Evolutionary conservation across 768 basidiomycete species (phyloP), one percentile per base, ranked within the genome.

Genomic region (Kwoniella europaea): DNA sequence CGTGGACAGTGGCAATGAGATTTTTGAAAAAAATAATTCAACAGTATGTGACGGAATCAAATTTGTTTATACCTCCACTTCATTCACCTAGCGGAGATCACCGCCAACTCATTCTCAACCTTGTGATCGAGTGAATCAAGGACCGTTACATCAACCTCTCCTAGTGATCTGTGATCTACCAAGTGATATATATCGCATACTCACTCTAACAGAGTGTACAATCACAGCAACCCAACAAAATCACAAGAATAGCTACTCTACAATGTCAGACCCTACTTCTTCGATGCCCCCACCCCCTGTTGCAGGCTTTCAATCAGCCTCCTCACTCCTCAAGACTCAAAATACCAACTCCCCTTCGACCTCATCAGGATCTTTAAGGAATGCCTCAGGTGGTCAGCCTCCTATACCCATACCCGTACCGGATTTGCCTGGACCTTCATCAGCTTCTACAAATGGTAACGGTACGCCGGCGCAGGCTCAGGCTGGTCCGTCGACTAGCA

Each of bases 361-460:
- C 10, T 35, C 68, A 16, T 43, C 60, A n/a, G 20, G 50, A 43
- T 71, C 70, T 1, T 43, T 62, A n/a, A 52, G 74, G 12, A 69
- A 75, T 60, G 74, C 74, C 2, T 60, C 71, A 22, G 71, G 71
- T 20, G 71, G 69, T 22, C 57, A 46, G 56, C 65, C 74, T 6
- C 69, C 71, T 13, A 50, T 50, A 16, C 46, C 46, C 15, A 35
- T 35, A 35, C 46, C 46, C n/a, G 60, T 73, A 58, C 65, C 71
- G 2, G 54, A 70, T 50, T 52, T 44, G 35, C 55, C 71, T 24
- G 54, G 65, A 22, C 53, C 69, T 22, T 56, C 59, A 2, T 20
- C 43, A 18, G 41, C 59, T 27, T 1, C 46, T 20, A 41, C 24
- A 44, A 50, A 54, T 15, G 65, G 22, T 1, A 7, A 41, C 9